Evolutionary conservation across 768 basidiomycete species (phyloP).

Genomic region (Auriculariales sp.): DNA sequence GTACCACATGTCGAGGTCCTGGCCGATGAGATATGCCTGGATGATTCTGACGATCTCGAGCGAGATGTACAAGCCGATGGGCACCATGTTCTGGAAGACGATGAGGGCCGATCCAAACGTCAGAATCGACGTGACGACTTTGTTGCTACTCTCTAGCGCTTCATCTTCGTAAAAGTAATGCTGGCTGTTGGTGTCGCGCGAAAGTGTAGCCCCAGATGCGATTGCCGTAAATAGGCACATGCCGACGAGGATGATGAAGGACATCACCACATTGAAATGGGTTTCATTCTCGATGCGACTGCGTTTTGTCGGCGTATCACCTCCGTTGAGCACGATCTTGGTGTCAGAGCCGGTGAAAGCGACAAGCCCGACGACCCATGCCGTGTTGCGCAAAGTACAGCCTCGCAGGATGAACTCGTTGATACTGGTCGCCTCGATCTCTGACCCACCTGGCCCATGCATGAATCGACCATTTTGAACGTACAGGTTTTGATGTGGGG

Average conservation of each 20-base stretch:
- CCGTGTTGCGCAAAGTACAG: conserved; percentile 76
- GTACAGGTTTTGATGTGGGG: conserved; percentile 88
- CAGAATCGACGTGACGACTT: conserved; percentile 61
- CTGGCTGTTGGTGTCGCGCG: conserved; percentile 44
- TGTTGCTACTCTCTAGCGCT: conserved; percentile 43
- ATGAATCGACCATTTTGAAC: conserved; percentile 74
- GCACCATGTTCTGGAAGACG: conserved; percentile 90
- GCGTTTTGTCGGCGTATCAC: conserved; percentile 92
- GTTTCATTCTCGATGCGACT: conserved; percentile 97
- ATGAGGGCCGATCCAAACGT: conserved; percentile 90
- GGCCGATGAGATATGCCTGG: conserved; percentile 91
- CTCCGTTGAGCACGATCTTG: conserved; percentile 86
- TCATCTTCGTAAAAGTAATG: conserved; percentile 51
- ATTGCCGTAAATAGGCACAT: conserved; percentile 72
- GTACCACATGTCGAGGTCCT: conserved; percentile 96
- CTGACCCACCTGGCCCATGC: conserved; percentile 49
- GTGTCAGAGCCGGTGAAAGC: conserved; percentile 88
- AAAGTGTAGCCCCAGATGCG: conserved; percentile 59
- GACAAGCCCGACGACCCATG: conserved; percentile 89
- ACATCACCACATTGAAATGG: conserved; percentile 74
- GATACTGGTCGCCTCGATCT: conserved; percentile 64
- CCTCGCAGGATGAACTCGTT: conserved; percentile 89
- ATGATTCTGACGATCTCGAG: conserved; percentile 97
- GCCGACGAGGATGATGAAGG: conserved; percentile 61
- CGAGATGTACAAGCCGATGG: conserved; percentile 90